Conservation (phyloP, 1,284 basidiomycete species). For the Leccinum solheimii region DNA sequence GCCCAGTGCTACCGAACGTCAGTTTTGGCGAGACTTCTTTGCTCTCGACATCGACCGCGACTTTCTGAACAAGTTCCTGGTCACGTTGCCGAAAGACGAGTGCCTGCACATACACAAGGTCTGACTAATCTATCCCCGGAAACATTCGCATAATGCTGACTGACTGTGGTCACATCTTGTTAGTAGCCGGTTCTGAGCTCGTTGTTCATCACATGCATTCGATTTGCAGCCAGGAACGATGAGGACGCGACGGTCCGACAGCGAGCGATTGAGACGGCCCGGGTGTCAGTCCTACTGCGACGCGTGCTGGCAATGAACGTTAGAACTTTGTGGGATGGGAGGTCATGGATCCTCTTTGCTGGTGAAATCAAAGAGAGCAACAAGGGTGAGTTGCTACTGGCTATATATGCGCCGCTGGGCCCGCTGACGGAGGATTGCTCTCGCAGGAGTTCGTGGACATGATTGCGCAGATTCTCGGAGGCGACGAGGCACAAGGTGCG, state of each 20-base stretch:
- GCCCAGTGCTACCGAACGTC: conserved; percentile 36
- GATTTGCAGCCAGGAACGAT: conserved; percentile 27
- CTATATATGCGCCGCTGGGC: neutral
- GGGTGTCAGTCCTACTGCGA: conserved; percentile 44
- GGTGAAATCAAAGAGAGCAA: conserved; percentile 60
- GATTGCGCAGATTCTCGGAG: conserved; percentile 46
- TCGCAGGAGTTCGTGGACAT: conserved; percentile 48
- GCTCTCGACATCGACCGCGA: conserved; percentile 49
- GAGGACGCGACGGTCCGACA: conserved; percentile 42
- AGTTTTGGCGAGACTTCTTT: conserved; percentile 54
- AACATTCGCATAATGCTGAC: conserved; percentile 3
- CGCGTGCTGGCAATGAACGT: conserved; percentile 39
- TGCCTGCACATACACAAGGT: conserved; percentile 48
- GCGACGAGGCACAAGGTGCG: conserved; percentile 47
- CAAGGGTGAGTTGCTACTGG: conserved; percentile 37
- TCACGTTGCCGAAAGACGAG: conserved; percentile 39
- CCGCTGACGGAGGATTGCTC: neutral
- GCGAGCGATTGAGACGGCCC: conserved; percentile 41
- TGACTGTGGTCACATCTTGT: neutral
- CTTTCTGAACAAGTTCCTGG: conserved; percentile 40
- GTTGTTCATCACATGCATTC: conserved; percentile 48
- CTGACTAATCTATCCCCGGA: conserved; percentile 9
- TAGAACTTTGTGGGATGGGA: conserved; percentile 67
- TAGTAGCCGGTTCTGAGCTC: conserved; percentile 54
- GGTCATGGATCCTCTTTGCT: conserved; percentile 63